Base-by-base conservation (phyloP, 495 filamentous ascomycete genomes). In the Gamarada debralockiae region DNA sequence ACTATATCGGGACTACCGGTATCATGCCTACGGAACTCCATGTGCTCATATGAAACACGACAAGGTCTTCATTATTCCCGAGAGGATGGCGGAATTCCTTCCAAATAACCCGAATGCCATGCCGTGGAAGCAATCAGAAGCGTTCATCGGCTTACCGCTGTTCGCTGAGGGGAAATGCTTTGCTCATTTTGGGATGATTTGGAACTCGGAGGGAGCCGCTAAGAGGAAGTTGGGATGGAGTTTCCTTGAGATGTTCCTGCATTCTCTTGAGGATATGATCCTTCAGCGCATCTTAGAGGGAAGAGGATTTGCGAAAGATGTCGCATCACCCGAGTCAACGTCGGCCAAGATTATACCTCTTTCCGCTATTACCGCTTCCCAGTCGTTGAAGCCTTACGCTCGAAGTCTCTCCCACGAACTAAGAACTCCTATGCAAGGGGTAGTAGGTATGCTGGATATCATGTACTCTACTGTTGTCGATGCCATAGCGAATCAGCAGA, bases 381-480 rank as follows among this genome's bases (percentile, higher is more conserved):
- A 87, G 48, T 86, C 84, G 3, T 70, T 92, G 20, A 87, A 87
- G 64, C 86, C 87, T 2, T 92, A 87, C 65, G 87, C 87, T 21
- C 77, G 85, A 53, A 89, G 83, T 60, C 66, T 92, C 48, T 92
- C 87, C 0, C 87, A 92, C 57, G 87, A 92, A 65, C 68, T 92
- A 15, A 75, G 88, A 50, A 92, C 87, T 9, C 87, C 87, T 1
- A 92, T 92, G 87, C 87, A 92, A 65, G 87, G 87, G 15, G 84
- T 92, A 31, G 85, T 92, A 5, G 87, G 87, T 4, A 90, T 90
- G 87, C 70, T 92, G 24, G 87, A 92, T 70, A 83, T 92, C 41
- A 90, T 92, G 87, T 83, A 89, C 62, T 83, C 85, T 9, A 89
- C 83, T 2, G 83, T 90, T 7, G 72, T 86, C 27, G 87, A 92